Conservation (phyloP, 495 filamentous ascomycete species). For the Penicillium maclennaniae region DNA sequence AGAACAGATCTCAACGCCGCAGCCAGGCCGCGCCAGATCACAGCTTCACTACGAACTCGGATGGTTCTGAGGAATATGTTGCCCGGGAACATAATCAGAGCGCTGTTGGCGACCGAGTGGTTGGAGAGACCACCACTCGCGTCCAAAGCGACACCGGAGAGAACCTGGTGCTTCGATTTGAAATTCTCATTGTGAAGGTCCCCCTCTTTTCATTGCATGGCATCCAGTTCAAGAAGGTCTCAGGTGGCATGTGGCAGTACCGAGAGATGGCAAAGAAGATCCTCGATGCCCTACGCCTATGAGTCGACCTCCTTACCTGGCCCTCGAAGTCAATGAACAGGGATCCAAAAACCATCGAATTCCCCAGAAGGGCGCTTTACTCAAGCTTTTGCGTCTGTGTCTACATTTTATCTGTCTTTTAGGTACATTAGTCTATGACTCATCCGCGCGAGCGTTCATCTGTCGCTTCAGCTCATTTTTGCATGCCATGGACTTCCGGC, state of each 20-base stretch:
- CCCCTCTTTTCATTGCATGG: slow-evolving; percentile 89
- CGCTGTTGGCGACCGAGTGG: slow-evolving; percentile 45
- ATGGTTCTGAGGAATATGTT: slow-evolving; percentile 71
- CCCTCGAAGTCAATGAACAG: background rate
- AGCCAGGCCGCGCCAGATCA: slow-evolving; percentile 54
- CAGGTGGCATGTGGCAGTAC: slow-evolving; percentile 96
- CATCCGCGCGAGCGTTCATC: slow-evolving; percentile 31
- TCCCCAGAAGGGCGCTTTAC: slow-evolving; percentile 1
- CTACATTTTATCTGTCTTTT: slow-evolving; percentile 11
- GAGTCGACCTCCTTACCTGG: slow-evolving; percentile 4
- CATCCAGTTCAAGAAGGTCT: slow-evolving; percentile 96
- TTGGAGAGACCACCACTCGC: slow-evolving; percentile 79
- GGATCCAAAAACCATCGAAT: slow-evolving; percentile 3
- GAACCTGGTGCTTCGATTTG: slow-evolving; percentile 79
- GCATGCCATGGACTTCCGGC: slow-evolving; percentile 10
- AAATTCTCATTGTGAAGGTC: slow-evolving; percentile 97
- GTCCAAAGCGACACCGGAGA: slow-evolving; percentile 82
- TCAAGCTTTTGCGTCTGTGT: background rate
- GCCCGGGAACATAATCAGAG: slow-evolving; percentile 34
- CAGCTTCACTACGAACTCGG: slow-evolving; percentile 72
- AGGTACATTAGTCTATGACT: slow-evolving; percentile 27
- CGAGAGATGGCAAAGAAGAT: slow-evolving; percentile 97
- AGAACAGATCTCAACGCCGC: slow-evolving; percentile 29
- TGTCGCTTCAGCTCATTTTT: slow-evolving; percentile 14
- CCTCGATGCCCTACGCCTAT: slow-evolving; percentile 80